Percentiles rank a stretch among this genome's conserved stretches.
Evolutionary conservation across 441 rosid species (phyloP).

Genomic region (Raphanus hybrid): DNA sequence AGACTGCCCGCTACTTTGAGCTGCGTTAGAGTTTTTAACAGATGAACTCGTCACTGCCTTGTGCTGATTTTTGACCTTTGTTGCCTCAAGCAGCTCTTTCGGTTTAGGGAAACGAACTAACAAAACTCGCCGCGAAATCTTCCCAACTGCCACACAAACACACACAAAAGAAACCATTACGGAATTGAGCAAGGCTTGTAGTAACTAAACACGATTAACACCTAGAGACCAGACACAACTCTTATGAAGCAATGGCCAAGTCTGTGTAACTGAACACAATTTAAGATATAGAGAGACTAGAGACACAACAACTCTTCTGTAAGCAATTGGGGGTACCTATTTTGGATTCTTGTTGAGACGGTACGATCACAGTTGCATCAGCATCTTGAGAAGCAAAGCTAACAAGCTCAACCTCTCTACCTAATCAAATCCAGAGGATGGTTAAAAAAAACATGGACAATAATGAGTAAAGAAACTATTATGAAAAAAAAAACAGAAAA

Average conservation of each 20-base stretch:
- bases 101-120: conserved; percentile 68
- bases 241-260: too few species aligned
- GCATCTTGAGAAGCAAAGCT: conserved; percentile 57
- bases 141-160: conserved; percentile 51
- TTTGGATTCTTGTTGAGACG: conserved; percentile 56
- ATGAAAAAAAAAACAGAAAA: too few species aligned
- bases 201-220: too few species aligned
- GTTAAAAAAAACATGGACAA: too few species aligned
- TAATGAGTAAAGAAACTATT: too few species aligned
- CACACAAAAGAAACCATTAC: not conserved
- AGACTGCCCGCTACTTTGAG: conserved; percentile 37
- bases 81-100: conserved; percentile 49
- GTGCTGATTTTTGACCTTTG: conserved; percentile 38
- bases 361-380: conserved; percentile 58
- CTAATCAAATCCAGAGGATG: conserved; percentile 45
- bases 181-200: too few species aligned
- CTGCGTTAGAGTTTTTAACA: conserved; percentile 34
- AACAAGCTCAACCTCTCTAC: conserved; percentile 60
- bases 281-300: too few species aligned
- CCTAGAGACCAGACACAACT: too few species aligned
- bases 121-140: conserved; percentile 63
- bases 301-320: too few species aligned
- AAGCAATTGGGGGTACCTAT: conserved; percentile 50
- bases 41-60: conserved; percentile 48
- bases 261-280: too few species aligned